phyloP scores from a whole-genome alignment of 352 stramenopile species.

The Nothophytophthora sp. region DNA sequence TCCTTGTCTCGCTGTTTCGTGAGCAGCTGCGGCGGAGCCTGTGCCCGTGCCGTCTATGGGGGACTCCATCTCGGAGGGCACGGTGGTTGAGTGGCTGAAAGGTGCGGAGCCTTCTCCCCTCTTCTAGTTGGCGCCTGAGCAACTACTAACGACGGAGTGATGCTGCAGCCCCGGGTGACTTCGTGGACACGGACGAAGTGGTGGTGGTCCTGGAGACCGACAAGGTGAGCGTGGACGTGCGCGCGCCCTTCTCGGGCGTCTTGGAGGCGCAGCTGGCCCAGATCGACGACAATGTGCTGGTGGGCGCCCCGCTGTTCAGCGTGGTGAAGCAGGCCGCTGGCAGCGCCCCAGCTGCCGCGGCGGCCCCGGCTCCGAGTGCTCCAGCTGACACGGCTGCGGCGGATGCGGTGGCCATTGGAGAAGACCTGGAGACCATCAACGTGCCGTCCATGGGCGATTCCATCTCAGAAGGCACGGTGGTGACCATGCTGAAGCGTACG shows the following conservation, averaged over 20 bases:
- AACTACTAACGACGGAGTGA: neutral
- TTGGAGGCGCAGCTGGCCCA: constrained; percentile 92
- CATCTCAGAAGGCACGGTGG: constrained; percentile 98
- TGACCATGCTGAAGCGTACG: constrained; percentile 87
- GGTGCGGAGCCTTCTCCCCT: constrained; percentile 20
- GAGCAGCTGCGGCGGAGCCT: constrained; percentile 37
- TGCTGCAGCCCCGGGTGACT: constrained; percentile 86
- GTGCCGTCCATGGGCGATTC: constrained; percentile 94
- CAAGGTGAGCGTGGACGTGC: constrained; percentile 96
- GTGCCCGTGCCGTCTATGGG: constrained; percentile 89
- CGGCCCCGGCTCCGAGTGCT: constrained; percentile 10
- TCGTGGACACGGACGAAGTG: constrained; percentile 95
- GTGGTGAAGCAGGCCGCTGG: constrained; percentile 44
- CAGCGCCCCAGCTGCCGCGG: constrained; percentile 17
- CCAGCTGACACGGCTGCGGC: constrained; percentile 21
- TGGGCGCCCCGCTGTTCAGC: constrained; percentile 92
- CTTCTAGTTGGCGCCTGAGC: neutral
- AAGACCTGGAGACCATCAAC: constrained; percentile 75
- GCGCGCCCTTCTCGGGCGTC: constrained; percentile 89
- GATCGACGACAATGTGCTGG: constrained; percentile 97
- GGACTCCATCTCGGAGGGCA: constrained; percentile 98
- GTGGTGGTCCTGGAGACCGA: constrained; percentile 98
- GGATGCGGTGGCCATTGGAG: constrained; percentile 12
- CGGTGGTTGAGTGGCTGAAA: constrained; percentile 97
- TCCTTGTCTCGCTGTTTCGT: neutral